A percentile compares a stretch with the other conserved stretches of the same genome.
Conservation (phyloP, 345 rosid genomes). For the Salix koriyanagi region DNA sequence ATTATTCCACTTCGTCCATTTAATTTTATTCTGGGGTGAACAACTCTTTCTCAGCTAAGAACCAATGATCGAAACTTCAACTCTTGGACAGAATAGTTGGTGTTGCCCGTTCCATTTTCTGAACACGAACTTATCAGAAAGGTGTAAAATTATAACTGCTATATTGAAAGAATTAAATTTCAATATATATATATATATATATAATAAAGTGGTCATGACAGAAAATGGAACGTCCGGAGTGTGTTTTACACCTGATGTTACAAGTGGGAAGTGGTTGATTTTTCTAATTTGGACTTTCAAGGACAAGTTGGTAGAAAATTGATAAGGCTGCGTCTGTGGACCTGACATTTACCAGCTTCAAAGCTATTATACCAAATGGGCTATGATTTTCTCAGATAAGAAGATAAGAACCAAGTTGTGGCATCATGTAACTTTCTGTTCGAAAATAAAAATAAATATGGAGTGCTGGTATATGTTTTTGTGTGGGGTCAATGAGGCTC, state of each 20-base stretch:
- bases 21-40: background rate
- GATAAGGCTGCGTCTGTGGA: conserved; percentile 24
- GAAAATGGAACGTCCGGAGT: too few species aligned
- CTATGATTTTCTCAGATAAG: conserved; percentile 17
- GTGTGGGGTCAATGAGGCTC: background rate
- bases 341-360: conserved; percentile 25
- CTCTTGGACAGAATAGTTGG: too few species aligned
- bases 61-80: too few species aligned
- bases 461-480: background rate
- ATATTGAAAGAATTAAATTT: background rate
- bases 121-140: too few species aligned
- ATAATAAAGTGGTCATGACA: too few species aligned
- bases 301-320: conserved; percentile 14
- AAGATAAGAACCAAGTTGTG: conserved; percentile 23
- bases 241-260: background rate
- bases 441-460: background rate
- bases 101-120: too few species aligned
- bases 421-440: background rate
- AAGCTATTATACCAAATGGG: conserved; percentile 15
- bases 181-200: too few species aligned
- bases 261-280: background rate
- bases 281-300: background rate
- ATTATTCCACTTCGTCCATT: background rate
- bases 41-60: background rate
- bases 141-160: too few species aligned